Base-by-base conservation (phyloP, 768 basidiomycete genomes). In the Amanita rimosa region DNA sequence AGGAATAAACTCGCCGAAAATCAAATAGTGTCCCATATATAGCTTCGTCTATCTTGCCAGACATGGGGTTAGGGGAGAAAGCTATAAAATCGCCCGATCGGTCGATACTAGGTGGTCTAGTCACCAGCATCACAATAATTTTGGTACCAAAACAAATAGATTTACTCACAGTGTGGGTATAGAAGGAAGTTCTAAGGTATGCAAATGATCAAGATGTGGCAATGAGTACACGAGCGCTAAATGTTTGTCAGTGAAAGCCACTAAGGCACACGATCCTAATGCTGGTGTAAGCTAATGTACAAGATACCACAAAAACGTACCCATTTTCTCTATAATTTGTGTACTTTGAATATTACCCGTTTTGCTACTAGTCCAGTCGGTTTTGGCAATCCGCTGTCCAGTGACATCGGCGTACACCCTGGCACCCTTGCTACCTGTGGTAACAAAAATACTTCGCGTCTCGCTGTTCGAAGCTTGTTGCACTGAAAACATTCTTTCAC, bases 301-400 rank as follows among this genome's bases (percentile, higher is more conserved):
- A 16, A n/a, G 11, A 27, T 22, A 38, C 33, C n/a, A 17, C 29
- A 24, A 17, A 53, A 24, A 44, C 75, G 50, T 57, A 85, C 87
- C 78, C 55, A 78, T 70, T 55, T 74, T 76, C 47, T 78, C 76
- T 3, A 90, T 67, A 13, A 85, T 68, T 41, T 80, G 73, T 6
- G 69, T 71, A 35, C 64, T 62, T 22, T 73, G 64, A 9, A 81
- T 73, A 6, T 61, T 61, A 7, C 81, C 82, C 11, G 60, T 57
- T 55, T 78, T 79, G 37, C 57, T 60, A 16, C 68, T 38, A 21
- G 22, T 66, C 79, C 85, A 81, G 16, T 90, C 85, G 1, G 69
- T 73, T 60, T 78, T 85, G 3, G 73, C 78, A 16, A 89, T 62
- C 39, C 76, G 70, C 11, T 85, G 78, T 3, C 87, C 87, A 40